Base-by-base conservation (phyloP, 1,139 yeast genomes). In the Saccharomyces uvarum region DNA sequence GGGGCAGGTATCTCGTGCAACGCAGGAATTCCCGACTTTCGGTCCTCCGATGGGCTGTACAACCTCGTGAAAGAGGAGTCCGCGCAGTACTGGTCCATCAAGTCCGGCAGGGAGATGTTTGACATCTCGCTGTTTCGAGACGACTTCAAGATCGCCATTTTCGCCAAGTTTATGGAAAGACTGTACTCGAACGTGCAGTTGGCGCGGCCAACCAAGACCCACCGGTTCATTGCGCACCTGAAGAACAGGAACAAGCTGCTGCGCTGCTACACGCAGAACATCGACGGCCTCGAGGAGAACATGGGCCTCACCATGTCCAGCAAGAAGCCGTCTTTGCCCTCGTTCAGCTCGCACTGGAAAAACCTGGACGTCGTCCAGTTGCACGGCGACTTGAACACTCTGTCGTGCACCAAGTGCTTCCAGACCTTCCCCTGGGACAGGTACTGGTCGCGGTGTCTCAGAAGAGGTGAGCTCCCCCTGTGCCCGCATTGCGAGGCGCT, bases 1-100 rank as follows among this genome's bases (percentile, higher is more conserved):
- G 97, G 98, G 7, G 98, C 98, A 1, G 98, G 98, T 1, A 88
- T 91, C 56, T 88, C 97, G 27, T 89, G 97, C 69, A 89, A 88
- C 68, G 97, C 98, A 0, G 98, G 98, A 0, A 91, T 91, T 54
- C 98, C 98, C 1, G 98, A 91, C 69, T 91, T 91, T 70, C 77
- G 98, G 56, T 87, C 96, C 1, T 75, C 83, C 16, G 83, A 86
- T 61, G 98, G 98, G 1, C 77, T 91, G 26, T 91, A 91, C 73
- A 83, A 86, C 59, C 70, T 83, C 72, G 90, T 85, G 19, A 86
- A 85, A 63, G 73, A 75, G 16, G 80, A 82, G 61, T 80, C 80
- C 64, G 88, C 89, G 2, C 77, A 79, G 13, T 38, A 38, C 53
- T 75, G 80, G 6, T 77, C 83, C 5, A 81, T 85, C 47, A 82